phyloP scores from a whole-genome alignment of 148 eudicot genomes.

The Vaccinium myrtillus region DNA sequence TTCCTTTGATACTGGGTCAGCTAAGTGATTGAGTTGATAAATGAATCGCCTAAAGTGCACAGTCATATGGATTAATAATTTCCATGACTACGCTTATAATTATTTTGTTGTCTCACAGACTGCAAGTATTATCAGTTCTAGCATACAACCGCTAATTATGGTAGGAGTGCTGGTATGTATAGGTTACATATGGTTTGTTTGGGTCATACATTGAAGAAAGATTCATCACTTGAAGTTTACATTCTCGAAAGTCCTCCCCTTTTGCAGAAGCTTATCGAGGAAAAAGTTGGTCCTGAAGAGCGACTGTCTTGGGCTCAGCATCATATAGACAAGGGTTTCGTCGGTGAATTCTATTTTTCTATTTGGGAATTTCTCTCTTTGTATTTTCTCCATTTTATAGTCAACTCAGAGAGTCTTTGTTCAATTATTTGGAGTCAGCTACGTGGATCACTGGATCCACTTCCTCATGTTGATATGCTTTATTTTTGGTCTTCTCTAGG shows the following conservation, averaged over 20 bases:
- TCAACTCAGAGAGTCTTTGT: background rate
- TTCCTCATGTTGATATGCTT: background rate
- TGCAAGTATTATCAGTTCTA: constrained; percentile 38
- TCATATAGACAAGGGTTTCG: constrained; percentile 38
- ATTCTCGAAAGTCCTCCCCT: constrained; percentile 7
- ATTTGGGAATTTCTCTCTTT: background rate
- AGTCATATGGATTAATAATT: background rate
- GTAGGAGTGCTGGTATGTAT: constrained; percentile 35
- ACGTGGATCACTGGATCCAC: background rate
- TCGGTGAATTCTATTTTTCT: constrained; percentile 20
- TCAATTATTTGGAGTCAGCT: background rate
- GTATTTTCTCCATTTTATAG: background rate
- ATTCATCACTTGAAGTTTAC: background rate
- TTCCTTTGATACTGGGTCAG: background rate
- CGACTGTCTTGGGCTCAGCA: constrained; percentile 31
- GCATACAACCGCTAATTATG: constrained; percentile 44
- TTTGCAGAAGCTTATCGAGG: constrained; percentile 32
- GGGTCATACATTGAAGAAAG: background rate
- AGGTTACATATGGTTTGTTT: background rate
- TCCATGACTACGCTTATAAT: background rate
- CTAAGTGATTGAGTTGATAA: background rate
- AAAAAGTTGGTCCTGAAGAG: constrained; percentile 35
- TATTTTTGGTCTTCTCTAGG: background rate
- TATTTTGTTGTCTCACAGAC: constrained; percentile 22
- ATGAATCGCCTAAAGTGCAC: background rate